Base-by-base conservation (phyloP, 352 stramenopile species). In the Thraustochytrium striatum region DNA sequence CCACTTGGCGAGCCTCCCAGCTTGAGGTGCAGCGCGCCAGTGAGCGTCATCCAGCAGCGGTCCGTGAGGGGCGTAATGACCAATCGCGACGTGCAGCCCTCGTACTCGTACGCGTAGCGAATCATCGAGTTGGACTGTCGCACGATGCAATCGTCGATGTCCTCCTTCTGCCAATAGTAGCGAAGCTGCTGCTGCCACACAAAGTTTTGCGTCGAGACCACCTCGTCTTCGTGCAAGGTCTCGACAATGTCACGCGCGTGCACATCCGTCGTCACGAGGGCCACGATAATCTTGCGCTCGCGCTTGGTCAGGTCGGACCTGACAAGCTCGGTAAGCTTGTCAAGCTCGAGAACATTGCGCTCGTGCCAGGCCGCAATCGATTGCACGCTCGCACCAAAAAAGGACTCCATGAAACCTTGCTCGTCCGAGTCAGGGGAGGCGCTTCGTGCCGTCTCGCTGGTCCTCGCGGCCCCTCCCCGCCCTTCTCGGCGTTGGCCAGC, bases 211-310 rank as follows among this genome's bases (percentile, higher is more conserved):
- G 57, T 9, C 28, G 41, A 58, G 88, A 87, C 16, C 88, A 87
- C 78, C 95, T 87, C n/a, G 91, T 92, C 72, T 98, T 90, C 30
- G 88, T 72, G 36, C 1, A 84, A 53, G 16, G 39, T 83, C 65
- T 90, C 70, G 93, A 92, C 21, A 91, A 97, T 33, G 98, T 94
- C 98, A 72, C 97, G 95, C 79, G 99, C 95, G 79, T 99, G 96
- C 25, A 99, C 97, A n/a, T 99, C 88, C 83, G 99, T 97, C 9
- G 96, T 99, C 83, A 99, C 99, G 9, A 99, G 88, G 83, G 99
- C 97, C 78, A 99, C 97, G 83, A 98, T 99, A 83, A 99, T 99
- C 85, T 97, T 97, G 16, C 94, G 89, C 21, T 95, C 89, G 72
- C 97, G 44, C 47, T 82, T 73, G 52, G 43, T 82, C 16, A 82